A percentile compares a stretch with the other conserved stretches of the same genome.
Evolutionary conservation across 257 asterid species (phyloP).

Genomic region (Dorcoceras hygrometricum): DNA sequence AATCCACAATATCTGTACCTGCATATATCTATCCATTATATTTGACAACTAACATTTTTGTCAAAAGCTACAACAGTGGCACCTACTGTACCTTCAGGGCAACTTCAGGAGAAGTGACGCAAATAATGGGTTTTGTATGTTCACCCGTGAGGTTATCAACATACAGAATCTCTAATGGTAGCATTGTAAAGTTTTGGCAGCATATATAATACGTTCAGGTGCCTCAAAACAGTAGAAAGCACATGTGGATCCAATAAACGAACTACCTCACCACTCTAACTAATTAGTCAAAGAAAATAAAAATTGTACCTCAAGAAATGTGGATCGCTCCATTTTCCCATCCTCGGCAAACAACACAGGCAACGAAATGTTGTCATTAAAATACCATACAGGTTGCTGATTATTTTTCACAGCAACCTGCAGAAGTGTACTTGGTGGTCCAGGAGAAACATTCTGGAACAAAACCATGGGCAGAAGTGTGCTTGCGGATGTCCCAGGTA

Average conservation of each 20-base stretch:
- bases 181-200: not conserved
- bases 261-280: not conserved
- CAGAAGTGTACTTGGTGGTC: conserved; percentile 74
- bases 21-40: not conserved
- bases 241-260: not conserved
- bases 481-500: conserved; percentile 83
- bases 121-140: not conserved
- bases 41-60: not conserved
- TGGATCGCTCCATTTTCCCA: conserved; percentile 89
- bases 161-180: not conserved
- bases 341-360: conserved; percentile 69
- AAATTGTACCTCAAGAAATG: conserved; percentile 76
- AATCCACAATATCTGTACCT: not conserved
- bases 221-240: conserved; percentile 4
- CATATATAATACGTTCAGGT: conserved; percentile 2
- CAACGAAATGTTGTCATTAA: conserved; percentile 65
- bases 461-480: conserved; percentile 86
- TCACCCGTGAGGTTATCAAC: not conserved
- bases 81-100: not conserved
- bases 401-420: conserved; percentile 97
- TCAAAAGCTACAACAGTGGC: conserved; percentile 8
- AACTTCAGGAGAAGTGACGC: conserved; percentile 2
- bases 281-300: not conserved
- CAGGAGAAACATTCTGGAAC: conserved; percentile 80
- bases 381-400: conserved; percentile 98